phyloP scores from a whole-genome alignment of 192 early-diverging fungal species.

The Geosiphon pyriformis region DNA sequence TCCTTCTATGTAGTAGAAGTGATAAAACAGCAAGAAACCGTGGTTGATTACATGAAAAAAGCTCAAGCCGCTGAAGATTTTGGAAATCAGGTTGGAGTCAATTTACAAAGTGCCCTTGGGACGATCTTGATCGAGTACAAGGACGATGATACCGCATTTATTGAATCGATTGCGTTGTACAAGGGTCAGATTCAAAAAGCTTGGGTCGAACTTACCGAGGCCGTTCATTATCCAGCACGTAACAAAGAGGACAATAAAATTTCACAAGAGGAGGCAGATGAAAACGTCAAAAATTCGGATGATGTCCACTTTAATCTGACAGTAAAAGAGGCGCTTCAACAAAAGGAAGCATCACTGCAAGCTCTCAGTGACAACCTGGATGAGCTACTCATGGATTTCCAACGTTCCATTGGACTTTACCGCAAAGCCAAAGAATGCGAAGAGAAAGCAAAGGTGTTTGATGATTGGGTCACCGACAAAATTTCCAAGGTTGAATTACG shows the following conservation, averaged over 20 bases:
- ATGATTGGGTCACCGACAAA: not conserved
- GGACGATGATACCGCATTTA: conserved; percentile 17
- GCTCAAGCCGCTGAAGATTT: conserved; percentile 27
- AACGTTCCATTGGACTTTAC: not conserved
- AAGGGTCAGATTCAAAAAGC: conserved; percentile 5
- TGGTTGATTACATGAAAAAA: conserved; percentile 29
- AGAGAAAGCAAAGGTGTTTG: not conserved
- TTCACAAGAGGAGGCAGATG: conserved; percentile 14
- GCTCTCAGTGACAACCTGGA: not conserved
- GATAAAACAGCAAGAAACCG: conserved; percentile 25
- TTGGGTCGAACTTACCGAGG: conserved; percentile 17
- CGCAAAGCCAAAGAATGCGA: not conserved
- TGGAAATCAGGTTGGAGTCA: conserved; percentile 29
- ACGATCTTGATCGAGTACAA: conserved; percentile 25
- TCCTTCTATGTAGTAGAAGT: conserved; percentile 23
- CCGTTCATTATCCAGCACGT: conserved; percentile 25
- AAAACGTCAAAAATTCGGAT: conserved; percentile 15
- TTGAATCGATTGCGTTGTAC: conserved; percentile 14
- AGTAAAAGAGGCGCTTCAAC: not conserved
- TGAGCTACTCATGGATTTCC: not conserved
- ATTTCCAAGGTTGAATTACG: conserved; percentile 13
- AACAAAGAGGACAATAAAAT: conserved; percentile 24
- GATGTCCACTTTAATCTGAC: not conserved
- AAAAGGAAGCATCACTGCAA: not conserved
- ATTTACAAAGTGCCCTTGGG: conserved; percentile 17